Evolutionary conservation across 495 filamentous ascomycete species (phyloP), one percentile per base, ranked within the genome.

Genomic region (Diplogelasinospora grovesii): DNA sequence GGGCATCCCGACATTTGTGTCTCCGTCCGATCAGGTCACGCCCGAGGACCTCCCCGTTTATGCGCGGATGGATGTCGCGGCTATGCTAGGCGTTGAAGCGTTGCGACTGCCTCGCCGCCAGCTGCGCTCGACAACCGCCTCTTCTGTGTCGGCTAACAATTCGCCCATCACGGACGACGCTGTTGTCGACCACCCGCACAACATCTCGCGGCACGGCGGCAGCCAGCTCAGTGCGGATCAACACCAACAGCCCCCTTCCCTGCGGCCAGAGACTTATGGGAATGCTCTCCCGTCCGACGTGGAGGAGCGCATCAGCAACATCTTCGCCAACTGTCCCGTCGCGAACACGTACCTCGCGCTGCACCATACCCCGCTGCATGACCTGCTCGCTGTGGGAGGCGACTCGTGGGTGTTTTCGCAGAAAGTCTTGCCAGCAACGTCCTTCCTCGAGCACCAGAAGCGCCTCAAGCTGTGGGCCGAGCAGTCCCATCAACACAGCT

Each of bases 391-490:
- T 15, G 67, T 70, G 5, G 61, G 57, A 43, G 68, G 69, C 42
- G 64, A 71, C 40, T 68, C 59, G 18, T 73, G 68, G 68, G 48
- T 70, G 24, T 71, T 70, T 41, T 56, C 61, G 8, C 54, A 64
- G 31, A 71, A 73, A 43, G 50, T 73, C 8, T 40, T 63, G 4
- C 50, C 50, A 0, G 51, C 45, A 5, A 50, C 59, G 15, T 41
- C 48, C 8, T 71, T 70, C 42, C 34, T 49, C 29, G 59, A 62
- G 31, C 64, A 65, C 36, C 56, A 63, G 48, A 53, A 35, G 22
- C 60, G 60, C 6, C 54, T 73, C 6, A 54, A 58, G 24, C 14
- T 35, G 3, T 71, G 69, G 69, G 46, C 40, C 22, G 48, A 52
- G 30, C n/a, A n/a, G n/a, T n/a, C n/a, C n/a, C n/a, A n/a, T n/a